A percentile compares a stretch with the other conserved stretches of the same genome.
Conservation (phyloP, 129 eudicot species). For the Glebionis coronaria region DNA sequence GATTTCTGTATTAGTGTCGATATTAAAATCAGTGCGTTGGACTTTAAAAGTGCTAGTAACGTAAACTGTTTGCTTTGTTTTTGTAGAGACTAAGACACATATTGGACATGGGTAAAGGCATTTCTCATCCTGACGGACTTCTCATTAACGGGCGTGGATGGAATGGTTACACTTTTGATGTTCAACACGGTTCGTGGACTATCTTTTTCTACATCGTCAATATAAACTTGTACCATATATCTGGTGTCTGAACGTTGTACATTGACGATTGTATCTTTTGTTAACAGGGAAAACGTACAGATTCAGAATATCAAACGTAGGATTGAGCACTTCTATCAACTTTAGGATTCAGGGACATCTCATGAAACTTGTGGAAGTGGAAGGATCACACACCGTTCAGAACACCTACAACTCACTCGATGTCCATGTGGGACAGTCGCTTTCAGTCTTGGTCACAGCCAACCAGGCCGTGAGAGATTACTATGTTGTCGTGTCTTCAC, state of each 20-base stretch:
- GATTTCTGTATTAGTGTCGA: background rate
- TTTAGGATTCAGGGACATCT: slow-evolving; percentile 92
- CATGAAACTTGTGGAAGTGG: slow-evolving; percentile 85
- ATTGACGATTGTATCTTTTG: background rate
- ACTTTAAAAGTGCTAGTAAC: background rate
- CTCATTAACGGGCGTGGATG: slow-evolving; percentile 92
- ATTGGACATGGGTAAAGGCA: slow-evolving; percentile 68
- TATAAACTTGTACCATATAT: background rate
- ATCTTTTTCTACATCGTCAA: background rate
- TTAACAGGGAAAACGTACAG: slow-evolving; percentile 79
- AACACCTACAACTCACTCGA: slow-evolving; percentile 70
- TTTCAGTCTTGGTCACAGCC: slow-evolving; percentile 81
- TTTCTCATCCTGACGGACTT: slow-evolving; percentile 86
- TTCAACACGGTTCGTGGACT: slow-evolving; percentile 55
- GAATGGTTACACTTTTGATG: slow-evolving; percentile 82
- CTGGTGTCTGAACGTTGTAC: background rate
- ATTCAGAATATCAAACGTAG: slow-evolving; percentile 96
- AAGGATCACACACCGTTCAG: slow-evolving; percentile 94
- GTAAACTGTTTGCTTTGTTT: background rate
- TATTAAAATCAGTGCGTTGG: background rate
- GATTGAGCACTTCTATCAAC: slow-evolving; percentile 75
- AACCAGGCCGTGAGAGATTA: slow-evolving; percentile 77
- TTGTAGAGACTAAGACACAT: slow-evolving; percentile 62
- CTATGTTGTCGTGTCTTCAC: slow-evolving; percentile 80
- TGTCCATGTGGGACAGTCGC: slow-evolving; percentile 87